A percentile compares a stretch with the other conserved stretches of the same genome.
Conservation (phyloP, 2,329 filamentous ascomycete species). For the Plectosphaerella plurivora region DNA sequence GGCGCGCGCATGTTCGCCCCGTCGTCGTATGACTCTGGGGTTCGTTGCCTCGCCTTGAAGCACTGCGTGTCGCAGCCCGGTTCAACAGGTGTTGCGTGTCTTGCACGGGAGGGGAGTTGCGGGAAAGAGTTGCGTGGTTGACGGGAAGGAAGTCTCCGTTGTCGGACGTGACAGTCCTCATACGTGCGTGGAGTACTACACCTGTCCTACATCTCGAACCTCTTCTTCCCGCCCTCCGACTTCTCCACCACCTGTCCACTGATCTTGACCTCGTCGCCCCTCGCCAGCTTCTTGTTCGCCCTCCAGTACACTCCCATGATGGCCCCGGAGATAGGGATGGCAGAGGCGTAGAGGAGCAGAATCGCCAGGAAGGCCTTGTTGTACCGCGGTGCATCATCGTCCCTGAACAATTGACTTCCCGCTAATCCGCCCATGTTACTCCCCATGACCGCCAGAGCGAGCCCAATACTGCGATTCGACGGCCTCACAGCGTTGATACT, state of each 20-base stretch:
- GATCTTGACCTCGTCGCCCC: background rate
- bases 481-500: conserved; percentile 8
- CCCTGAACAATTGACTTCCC: conserved; percentile 8
- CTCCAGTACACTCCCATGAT: conserved; percentile 17
- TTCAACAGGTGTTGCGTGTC: too few species aligned
- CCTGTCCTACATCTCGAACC: background rate
- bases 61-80: too few species aligned
- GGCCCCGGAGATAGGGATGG: conserved; percentile 10
- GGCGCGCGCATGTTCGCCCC: too few species aligned
- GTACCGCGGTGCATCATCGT: conserved; percentile 8
- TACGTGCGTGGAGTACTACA: too few species aligned
- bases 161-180: too few species aligned
- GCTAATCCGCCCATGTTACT: conserved; percentile 9
- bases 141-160: too few species aligned
- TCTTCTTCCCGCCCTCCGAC: background rate
- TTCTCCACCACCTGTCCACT: background rate
- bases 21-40: too few species aligned
- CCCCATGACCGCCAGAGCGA: conserved; percentile 12
- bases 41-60: too few species aligned
- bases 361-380: conserved; percentile 9
- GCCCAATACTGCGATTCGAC: conserved; percentile 7
- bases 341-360: conserved; percentile 7
- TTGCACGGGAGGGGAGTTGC: too few species aligned
- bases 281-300: conserved; percentile 13
- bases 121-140: too few species aligned